A percentile compares a stretch with the other conserved stretches of the same genome.
Conservation (phyloP, 345 rosid genomes). For the Cardiospermum halicacabum region DNA sequence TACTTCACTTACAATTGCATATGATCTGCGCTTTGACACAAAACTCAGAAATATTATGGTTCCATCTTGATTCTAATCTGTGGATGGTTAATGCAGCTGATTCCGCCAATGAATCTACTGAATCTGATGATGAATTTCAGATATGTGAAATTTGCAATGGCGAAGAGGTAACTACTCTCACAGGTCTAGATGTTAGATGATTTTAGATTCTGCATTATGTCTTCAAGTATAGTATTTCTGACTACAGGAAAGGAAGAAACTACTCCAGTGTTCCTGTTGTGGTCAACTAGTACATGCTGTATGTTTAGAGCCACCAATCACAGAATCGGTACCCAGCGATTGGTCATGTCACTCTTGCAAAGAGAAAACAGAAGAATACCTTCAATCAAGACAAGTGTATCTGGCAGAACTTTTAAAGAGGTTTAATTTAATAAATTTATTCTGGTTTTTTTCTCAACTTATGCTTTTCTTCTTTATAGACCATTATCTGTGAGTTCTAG, state of each 20-base stretch:
- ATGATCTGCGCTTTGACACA: background rate
- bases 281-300: conserved; percentile 81
- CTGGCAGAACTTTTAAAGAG: conserved; percentile 65
- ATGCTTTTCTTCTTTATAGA: background rate
- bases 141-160: conserved; percentile 86
- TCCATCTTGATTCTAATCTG: background rate
- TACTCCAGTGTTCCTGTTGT: conserved; percentile 93
- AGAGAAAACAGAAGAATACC: conserved; percentile 92
- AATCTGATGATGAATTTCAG: conserved; percentile 98
- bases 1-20: background rate
- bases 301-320: conserved; percentile 83
- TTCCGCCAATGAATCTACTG: conserved; percentile 69
- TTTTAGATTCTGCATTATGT: conserved; percentile 16
- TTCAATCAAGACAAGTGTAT: conserved; percentile 66
- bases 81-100: conserved; percentile 56
- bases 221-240: conserved; percentile 15
- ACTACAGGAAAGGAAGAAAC: conserved; percentile 81
- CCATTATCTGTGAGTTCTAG: background rate
- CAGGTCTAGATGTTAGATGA: background rate
- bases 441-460: conserved; percentile 6
- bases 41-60: background rate
- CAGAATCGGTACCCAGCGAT: conserved; percentile 58
- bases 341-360: conserved; percentile 97
- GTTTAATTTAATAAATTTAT: conserved; percentile 26
- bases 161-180: conserved; percentile 66